Evolutionary conservation across 1,139 yeast species (phyloP).

Genomic region (Pichia sp.): DNA sequence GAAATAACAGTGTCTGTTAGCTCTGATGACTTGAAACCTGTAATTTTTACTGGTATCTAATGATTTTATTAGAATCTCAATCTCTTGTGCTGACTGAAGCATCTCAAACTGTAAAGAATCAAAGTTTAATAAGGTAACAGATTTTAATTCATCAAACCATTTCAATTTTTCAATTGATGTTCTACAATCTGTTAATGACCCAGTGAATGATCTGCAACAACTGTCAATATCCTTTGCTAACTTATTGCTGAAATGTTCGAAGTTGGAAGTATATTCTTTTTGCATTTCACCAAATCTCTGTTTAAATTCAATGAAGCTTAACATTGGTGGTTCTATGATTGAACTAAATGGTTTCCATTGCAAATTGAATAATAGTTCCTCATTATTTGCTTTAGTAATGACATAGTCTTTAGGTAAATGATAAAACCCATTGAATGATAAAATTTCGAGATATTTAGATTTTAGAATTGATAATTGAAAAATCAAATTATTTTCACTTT

Average conservation of each 20-base stretch:
- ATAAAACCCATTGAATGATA: constrained; percentile 16
- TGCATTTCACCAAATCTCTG: constrained; percentile 13
- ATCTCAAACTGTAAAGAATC: constrained; percentile 16
- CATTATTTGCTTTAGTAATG: constrained; percentile 21
- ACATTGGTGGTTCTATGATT: constrained; percentile 71
- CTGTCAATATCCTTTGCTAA: constrained; percentile 3
- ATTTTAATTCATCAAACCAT: constrained; percentile 14
- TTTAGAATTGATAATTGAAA: constrained; percentile 7
- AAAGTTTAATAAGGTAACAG: constrained; percentile 12
- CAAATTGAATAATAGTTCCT: constrained; percentile 51
- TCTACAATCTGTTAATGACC: constrained; percentile 1
- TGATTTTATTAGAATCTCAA: constrained; percentile 14
- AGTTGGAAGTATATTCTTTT: constrained; percentile 3
- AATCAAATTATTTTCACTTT: constrained; percentile 6
- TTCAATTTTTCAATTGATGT: constrained; percentile 1
- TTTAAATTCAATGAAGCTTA: constrained; percentile 35
- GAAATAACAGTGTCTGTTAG: constrained; percentile 22
- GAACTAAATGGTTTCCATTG: constrained; percentile 80
- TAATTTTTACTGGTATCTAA: not conserved
- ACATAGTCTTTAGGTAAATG: constrained; percentile 21
- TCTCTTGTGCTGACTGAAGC: constrained; percentile 17
- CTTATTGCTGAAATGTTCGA: constrained; percentile 1
- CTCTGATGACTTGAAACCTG: constrained; percentile 15
- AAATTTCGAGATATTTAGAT: constrained; percentile 7
- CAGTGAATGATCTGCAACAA: constrained; percentile 1